These are phyloP conservation scores for Stagonosporopsis tanaceti DNA, from an alignment of 2,329 filamentous ascomycete genomes.

Conservation along the genomic window DNA sequence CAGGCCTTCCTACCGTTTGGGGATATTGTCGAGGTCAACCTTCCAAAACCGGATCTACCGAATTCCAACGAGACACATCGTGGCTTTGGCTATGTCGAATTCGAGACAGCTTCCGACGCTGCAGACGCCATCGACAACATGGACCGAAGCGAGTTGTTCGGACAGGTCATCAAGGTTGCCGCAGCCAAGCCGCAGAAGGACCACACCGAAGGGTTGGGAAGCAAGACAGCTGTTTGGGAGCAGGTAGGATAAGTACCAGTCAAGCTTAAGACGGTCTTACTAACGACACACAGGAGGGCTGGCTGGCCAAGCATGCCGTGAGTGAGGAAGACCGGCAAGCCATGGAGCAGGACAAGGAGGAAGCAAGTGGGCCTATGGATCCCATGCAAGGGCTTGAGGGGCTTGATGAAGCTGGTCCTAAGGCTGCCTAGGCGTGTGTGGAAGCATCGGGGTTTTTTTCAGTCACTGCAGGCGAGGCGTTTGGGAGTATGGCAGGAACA, in stretches of 20 bases:
- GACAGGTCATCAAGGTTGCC: constrained; percentile 89
- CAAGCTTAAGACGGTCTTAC: constrained; percentile 1
- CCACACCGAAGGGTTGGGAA: constrained; percentile 84
- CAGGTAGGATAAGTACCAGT: constrained; percentile 71
- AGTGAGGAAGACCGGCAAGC: constrained; percentile 78
- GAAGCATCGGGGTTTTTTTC: neutral
- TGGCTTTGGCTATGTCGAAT: constrained; percentile 97
- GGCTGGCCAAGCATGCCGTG: constrained; percentile 86
- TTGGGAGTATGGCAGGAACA: constrained; percentile 26
- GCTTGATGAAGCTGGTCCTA: constrained; percentile 92
- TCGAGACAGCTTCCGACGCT: constrained; percentile 83
- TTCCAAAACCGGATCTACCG: constrained; percentile 86
- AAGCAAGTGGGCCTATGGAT: constrained; percentile 70
- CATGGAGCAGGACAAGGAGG: constrained; percentile 62
- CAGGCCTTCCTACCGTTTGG: constrained; percentile 97
- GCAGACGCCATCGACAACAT: constrained; percentile 98
- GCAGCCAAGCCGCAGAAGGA: constrained; percentile 92
- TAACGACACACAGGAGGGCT: constrained; percentile 75
- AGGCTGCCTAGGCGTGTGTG: constrained; percentile 63
- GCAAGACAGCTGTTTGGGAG: constrained; percentile 95
- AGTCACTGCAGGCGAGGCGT: constrained; percentile 26
- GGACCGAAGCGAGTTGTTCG: constrained; percentile 96
- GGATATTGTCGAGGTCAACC: constrained; percentile 87
- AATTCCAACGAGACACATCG: constrained; percentile 82
- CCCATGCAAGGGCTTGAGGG: constrained; percentile 96